Evolutionary conservation across 306 rosid genomes (phyloP).

Genomic region (Rosa lucieae): DNA sequence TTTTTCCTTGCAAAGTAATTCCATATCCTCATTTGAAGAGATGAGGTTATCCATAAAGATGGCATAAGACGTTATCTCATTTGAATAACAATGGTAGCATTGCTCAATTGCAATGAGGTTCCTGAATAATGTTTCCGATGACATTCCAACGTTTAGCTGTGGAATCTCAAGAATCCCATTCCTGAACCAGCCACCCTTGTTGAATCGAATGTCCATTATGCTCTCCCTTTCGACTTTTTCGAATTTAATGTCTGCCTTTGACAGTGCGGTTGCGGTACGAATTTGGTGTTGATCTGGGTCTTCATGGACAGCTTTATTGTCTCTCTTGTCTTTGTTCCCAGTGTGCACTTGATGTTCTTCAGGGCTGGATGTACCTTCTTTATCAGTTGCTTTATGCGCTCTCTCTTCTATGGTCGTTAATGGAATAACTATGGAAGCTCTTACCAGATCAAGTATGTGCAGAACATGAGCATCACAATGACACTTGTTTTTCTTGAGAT

Average conservation of each 20-base stretch:
- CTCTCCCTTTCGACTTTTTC: not conserved
- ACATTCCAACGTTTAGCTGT: not conserved
- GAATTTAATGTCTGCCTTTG: not conserved
- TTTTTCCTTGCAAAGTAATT: not conserved
- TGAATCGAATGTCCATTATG: constrained; percentile 7
- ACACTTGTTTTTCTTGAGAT: not conserved
- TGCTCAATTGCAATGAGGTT: constrained; percentile 20
- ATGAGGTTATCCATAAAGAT: constrained; percentile 19
- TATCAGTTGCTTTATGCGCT: too few species aligned
- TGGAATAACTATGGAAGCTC: not conserved
- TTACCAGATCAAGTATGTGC: constrained; percentile 11
- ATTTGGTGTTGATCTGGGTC: not conserved
- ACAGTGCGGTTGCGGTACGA: not conserved
- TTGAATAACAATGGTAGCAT: constrained; percentile 1
- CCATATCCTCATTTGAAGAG: not conserved
- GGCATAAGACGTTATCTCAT: constrained; percentile 19
- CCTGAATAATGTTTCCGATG: not conserved
- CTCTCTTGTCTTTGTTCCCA: not conserved
- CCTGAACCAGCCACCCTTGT: not conserved
- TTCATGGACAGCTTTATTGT: not conserved
- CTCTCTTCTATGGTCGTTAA: not conserved
- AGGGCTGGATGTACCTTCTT: too few species aligned
- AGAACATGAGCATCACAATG: not conserved
- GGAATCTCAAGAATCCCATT: constrained; percentile 10
- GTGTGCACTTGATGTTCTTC: too few species aligned